Conservation (phyloP, 345 rosid genomes). For the Trapa incisa region DNA sequence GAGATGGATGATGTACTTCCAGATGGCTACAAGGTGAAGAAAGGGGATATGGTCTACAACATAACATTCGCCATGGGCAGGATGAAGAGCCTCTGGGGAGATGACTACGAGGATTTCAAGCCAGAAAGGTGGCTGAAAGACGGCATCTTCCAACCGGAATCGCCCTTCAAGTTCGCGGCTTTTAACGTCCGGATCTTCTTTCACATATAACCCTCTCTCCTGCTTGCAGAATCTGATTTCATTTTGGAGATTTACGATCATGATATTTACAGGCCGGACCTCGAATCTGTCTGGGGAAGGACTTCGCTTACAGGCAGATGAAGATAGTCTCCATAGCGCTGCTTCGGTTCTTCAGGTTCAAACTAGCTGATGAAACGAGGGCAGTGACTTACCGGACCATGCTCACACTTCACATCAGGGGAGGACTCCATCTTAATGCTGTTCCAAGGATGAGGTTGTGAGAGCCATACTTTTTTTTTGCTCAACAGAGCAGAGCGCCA, state of each 20-base stretch:
- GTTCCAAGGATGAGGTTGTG: constrained; percentile 16
- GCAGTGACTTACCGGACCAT: constrained; percentile 35
- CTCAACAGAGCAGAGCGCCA: too few relatives aligned
- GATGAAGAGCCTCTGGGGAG: constrained; percentile 67
- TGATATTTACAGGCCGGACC: constrained; percentile 59
- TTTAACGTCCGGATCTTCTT: constrained; percentile 29
- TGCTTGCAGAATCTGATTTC: too few relatives aligned
- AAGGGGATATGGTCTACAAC: constrained; percentile 50
- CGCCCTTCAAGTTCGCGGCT: constrained; percentile 57
- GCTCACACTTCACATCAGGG: constrained; percentile 56
- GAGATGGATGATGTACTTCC: constrained; percentile 58
- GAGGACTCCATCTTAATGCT: constrained; percentile 41
- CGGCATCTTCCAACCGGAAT: constrained; percentile 51
- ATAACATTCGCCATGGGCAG: constrained; percentile 71
- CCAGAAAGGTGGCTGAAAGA: constrained; percentile 73
- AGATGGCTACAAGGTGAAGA: constrained; percentile 44
- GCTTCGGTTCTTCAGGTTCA: constrained; percentile 47
- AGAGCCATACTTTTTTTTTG: too few relatives aligned
- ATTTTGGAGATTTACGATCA: neutral
- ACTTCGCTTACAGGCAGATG: constrained; percentile 67
- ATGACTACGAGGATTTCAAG: constrained; percentile 48
- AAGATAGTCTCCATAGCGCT: constrained; percentile 54
- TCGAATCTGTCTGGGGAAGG: constrained; percentile 59
- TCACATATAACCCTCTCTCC: neutral
- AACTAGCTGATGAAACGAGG: constrained; percentile 32